Evolutionary conservation across 108 stramenopile species (phyloP).

Genomic region (Nitzschia inconspicua): DNA sequence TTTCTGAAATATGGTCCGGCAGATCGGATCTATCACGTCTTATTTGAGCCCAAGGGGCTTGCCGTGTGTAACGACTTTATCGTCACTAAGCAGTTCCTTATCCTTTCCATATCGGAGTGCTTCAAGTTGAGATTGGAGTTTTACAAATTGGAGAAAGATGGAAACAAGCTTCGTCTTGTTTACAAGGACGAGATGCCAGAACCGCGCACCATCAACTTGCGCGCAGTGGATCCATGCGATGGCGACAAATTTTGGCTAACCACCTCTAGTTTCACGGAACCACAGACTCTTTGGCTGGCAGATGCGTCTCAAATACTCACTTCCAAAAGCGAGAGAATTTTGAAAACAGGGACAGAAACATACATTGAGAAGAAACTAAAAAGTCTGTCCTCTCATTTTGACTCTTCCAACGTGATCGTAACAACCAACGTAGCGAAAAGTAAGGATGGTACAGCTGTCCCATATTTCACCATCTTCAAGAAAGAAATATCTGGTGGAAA

Average conservation of each 20-base stretch:
- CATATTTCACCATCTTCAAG: slow-evolving; percentile 48
- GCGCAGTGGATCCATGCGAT: slow-evolving; percentile 50
- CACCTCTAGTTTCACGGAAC: slow-evolving; percentile 62
- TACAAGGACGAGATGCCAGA: slow-evolving; percentile 48
- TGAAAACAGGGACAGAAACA: slow-evolving; percentile 31
- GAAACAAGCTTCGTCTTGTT: slow-evolving; percentile 37
- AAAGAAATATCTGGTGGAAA: slow-evolving; percentile 20
- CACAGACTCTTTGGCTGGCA: slow-evolving; percentile 50
- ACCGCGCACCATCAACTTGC: slow-evolving; percentile 37
- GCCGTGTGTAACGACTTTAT: slow-evolving; percentile 42
- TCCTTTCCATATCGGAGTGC: slow-evolving; percentile 55
- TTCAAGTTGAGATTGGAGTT: slow-evolving; percentile 62
- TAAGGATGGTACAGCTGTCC: slow-evolving; percentile 62
- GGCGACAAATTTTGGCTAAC: slow-evolving; percentile 72
- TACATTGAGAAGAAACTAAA: slow-evolving; percentile 43
- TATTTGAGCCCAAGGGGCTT: slow-evolving; percentile 61
- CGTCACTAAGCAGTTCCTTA: slow-evolving; percentile 60
- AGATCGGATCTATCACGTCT: slow-evolving; percentile 44
- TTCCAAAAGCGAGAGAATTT: background rate
- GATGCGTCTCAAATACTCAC: slow-evolving; percentile 31
- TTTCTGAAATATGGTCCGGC: slow-evolving; percentile 56
- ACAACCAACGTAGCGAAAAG: slow-evolving; percentile 46
- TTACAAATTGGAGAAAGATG: slow-evolving; percentile 50
- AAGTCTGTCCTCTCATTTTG: slow-evolving; percentile 45
- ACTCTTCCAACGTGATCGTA: slow-evolving; percentile 44